phyloP scores from a whole-genome alignment of 208 protist genomes.

The Crithidia sp. region DNA sequence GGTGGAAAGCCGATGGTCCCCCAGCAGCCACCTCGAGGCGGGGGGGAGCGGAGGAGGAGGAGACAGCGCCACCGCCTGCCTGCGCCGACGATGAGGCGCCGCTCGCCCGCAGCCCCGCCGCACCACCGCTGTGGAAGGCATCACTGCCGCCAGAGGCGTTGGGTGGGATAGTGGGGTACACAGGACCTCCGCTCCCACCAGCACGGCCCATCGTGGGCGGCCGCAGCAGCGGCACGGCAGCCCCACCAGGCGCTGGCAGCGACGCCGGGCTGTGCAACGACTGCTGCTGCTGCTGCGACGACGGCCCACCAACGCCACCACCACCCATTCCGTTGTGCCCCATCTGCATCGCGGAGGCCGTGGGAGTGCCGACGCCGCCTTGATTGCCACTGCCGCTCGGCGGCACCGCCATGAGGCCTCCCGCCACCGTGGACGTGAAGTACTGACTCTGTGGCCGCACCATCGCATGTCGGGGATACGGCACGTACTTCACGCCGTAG shows the following conservation, averaged over 20 bases:
- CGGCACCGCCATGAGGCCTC: constrained; percentile 34
- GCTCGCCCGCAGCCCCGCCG: no score
- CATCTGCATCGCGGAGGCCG: not conserved
- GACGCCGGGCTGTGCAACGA: constrained; percentile 10
- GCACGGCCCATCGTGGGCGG: constrained; percentile 17
- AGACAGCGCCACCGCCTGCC: no score
- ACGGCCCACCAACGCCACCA: no score
- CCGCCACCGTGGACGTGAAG: constrained; percentile 33
- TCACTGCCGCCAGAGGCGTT: constrained; percentile 2
- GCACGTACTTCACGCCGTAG: constrained; percentile 34
- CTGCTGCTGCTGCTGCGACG: constrained; percentile 5
- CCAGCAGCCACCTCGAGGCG: constrained; percentile 5
- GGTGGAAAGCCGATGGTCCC: not conserved
- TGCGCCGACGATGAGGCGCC: no score
- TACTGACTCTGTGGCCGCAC: constrained; percentile 39
- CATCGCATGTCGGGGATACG: constrained; percentile 28
- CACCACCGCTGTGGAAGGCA: not conserved
- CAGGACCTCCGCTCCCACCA: not conserved
- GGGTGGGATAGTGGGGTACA: not conserved
- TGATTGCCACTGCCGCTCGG: constrained; percentile 7
- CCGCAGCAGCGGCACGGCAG: constrained; percentile 33
- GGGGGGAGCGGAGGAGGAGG: not conserved
- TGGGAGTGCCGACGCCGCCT: constrained; percentile 1
- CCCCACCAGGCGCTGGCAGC: not conserved
- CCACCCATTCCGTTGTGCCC: not conserved